Evolutionary conservation across 257 asterid genomes (phyloP), one percentile per base, ranked within the genome.

Genomic region (Nicotiana otophora): DNA sequence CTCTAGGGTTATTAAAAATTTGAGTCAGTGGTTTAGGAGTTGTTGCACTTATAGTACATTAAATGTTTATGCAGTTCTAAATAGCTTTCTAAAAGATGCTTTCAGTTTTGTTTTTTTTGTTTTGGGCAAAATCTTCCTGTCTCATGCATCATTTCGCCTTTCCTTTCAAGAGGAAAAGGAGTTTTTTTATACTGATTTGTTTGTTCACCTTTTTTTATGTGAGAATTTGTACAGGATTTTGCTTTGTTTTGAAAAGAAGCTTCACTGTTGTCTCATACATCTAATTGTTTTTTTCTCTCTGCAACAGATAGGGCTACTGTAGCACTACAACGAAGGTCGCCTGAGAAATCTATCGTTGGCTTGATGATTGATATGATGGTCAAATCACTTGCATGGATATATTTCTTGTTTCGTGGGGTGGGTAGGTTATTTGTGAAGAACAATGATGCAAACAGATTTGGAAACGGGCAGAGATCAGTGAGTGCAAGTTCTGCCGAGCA

Each of bases 331-430:
- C 84, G 88, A 82, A 84, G 89, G 82, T 86, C 20, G 67, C 84
- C 81, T 58, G 84, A 85, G 80, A 88, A 81, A 83, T 86, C 93
- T 14, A 82, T 88, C 61, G 10, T 83, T 26, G 68, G 84, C 57
- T 67, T 83, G 58, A 63, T 88, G 84, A 70, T 84, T 3, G 87
- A 83, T 76, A 78, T 87, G 72, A 62, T 90, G 70, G 51, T 90
- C 89, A 87, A 87, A 81, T 53, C 93, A 81, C 87, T 96, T 72
- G 94, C 93, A 61, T 91, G 89, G 84, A 58, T 91, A 42, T 90
- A 30, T 63, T 77, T 89, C 58, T 77, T 89, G 82, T 78, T 90
- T 64, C 83, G 85, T 57, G 86, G 87, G 62, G 74, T 93, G 82
- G 84, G 89, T 82, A 86, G 84, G 77, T 58, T 90, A 68, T 83